Conservation (phyloP, 441 rosid species). For the Aleurites moluccanus region DNA sequence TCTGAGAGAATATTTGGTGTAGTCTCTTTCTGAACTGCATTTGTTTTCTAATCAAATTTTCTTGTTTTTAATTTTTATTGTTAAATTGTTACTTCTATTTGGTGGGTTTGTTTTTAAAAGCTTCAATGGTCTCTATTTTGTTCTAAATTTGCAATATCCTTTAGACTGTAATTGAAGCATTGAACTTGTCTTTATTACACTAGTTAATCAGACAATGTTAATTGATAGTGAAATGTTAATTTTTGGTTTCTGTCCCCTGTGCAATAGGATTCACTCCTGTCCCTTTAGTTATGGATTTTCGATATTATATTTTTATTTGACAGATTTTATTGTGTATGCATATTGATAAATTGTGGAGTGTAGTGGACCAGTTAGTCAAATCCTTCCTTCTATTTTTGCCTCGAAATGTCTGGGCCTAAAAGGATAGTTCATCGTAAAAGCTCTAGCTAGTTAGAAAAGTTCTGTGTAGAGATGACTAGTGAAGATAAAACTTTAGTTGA, state of each 20-base stretch:
- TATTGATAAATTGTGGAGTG: neutral
- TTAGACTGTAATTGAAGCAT: too few species aligned
- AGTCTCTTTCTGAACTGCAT: too few species aligned
- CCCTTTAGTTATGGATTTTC: too few species aligned
- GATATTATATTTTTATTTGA: constrained; percentile 3
- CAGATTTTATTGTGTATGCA: neutral
- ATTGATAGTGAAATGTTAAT: neutral
- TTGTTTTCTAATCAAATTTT: too few species aligned
- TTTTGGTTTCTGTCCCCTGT: neutral
- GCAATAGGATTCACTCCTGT: neutral
- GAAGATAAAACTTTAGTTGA: constrained; percentile 66
- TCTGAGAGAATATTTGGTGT: too few species aligned
- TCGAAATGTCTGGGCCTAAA: neutral
- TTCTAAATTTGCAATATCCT: too few species aligned
- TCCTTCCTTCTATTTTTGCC: neutral
- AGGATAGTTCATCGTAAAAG: neutral
- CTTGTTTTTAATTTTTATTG: too few species aligned
- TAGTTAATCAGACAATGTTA: too few species aligned
- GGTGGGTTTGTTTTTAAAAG: too few species aligned
- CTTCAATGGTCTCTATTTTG: too few species aligned
- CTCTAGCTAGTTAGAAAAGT: neutral
- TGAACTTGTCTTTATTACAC: too few species aligned
- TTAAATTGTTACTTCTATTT: too few species aligned
- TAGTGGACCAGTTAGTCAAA: neutral
- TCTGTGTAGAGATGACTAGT: constrained; percentile 39